Evolutionary conservation across 2,329 filamentous ascomycete genomes (phyloP), one percentile per base, ranked within the genome.

Genomic region (Blastomyces silverae): DNA sequence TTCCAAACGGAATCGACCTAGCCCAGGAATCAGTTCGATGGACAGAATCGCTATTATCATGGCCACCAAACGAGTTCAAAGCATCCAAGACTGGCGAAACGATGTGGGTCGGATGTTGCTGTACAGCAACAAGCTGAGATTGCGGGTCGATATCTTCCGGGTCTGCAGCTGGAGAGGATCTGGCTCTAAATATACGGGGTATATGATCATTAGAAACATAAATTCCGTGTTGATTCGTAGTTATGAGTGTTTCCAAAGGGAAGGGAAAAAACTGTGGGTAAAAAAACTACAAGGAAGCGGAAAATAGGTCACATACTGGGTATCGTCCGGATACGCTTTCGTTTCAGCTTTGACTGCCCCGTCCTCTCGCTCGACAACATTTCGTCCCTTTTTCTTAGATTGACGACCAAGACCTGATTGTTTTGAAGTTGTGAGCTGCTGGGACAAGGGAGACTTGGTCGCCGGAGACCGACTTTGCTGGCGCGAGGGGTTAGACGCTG

Each of bases 1-100:
- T 78, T 28, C 78, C 76, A 69, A 75, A 79, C 0, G 79, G 77
- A n/a, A 80, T 74, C 15, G 77, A 75, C 62, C 76, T 75, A 46
- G 78, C 75, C 79, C 79, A 80, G n/a, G 74, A 77, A 68, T 76
- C 76, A 5, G 78, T 79, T 55, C 77, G 72, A 52, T 71, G 70
- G 42, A 69, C 70, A 8, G 76, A 71, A 58, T 79, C 75, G 53
- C 72, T 74, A 25, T 75, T 74, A 7, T 70, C 69, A 20, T 71
- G 69, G 34, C 72, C 71, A 59, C 68, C 69, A 39, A 77, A 68
- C 17, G 75, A 72, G 25, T 70, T 76, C 20, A 79, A 70, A 20
- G 74, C 74, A 66, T 77, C 74, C 57, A 79, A 71, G n/a, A 75
- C 73, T 15, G 78, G 77, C 8, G 77, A 76, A 34, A 71, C 71